Evolutionary conservation across 106 monocot genomes (phyloP).

Genomic region (Acorus calamus): DNA sequence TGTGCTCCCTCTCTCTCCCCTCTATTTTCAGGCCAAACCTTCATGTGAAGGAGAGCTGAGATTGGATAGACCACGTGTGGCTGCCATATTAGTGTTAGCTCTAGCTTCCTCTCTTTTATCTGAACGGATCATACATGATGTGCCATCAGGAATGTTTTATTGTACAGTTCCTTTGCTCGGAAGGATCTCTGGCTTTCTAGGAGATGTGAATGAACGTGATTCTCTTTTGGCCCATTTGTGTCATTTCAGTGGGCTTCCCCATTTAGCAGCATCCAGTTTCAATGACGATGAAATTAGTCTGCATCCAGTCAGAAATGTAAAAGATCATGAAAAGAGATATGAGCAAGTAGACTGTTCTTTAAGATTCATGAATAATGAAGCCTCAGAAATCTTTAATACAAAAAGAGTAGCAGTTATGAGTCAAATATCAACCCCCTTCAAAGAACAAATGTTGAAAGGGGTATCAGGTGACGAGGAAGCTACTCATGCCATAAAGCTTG

Average conservation of each 20-base stretch:
- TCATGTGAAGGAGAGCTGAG: conserved; percentile 37
- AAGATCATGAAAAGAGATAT: neutral
- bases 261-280: conserved; percentile 9
- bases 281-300: conserved; percentile 17
- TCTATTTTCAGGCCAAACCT: conserved; percentile 30
- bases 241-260: conserved; percentile 24
- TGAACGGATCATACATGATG: conserved; percentile 12
- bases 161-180: conserved; percentile 56
- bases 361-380: conserved; percentile 1
- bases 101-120: conserved; percentile 37
- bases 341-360: conserved; percentile 8
- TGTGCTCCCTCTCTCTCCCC: neutral
- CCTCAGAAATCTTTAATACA: conserved; percentile 5
- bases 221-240: conserved; percentile 49
- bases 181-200: conserved; percentile 43
- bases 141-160: conserved; percentile 42
- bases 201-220: conserved; percentile 29
- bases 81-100: conserved; percentile 41
- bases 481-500: conserved; percentile 20
- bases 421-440: conserved; percentile 1
- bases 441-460: conserved; percentile 1
- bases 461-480: conserved; percentile 9
- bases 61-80: conserved; percentile 42
- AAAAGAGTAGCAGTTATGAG: conserved; percentile 1
- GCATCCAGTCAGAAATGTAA: conserved; percentile 6